These are phyloP conservation scores for Heliocybe sulcata DNA, from an alignment of 1,284 basidiomycete species.

Conservation along the genomic window DNA sequence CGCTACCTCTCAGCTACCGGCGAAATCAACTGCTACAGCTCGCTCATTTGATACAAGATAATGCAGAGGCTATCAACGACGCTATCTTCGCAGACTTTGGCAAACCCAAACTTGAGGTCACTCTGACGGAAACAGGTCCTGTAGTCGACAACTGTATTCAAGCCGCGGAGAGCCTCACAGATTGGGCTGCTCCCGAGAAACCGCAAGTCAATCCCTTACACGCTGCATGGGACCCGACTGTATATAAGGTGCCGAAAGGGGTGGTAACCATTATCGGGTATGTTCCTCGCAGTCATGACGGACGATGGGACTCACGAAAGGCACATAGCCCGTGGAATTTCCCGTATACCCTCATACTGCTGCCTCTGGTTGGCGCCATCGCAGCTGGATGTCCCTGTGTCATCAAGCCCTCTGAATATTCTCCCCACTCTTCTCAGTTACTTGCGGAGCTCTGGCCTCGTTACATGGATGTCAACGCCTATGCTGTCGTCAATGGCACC, in stretches of 20 bases:
- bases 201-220: not conserved
- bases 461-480: slow-evolving; percentile 35
- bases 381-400: slow-evolving; percentile 37
- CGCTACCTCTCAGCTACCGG: slow-evolving; percentile 5
- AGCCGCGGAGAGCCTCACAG: slow-evolving; percentile 3
- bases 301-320: not conserved
- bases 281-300: not conserved
- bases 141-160: not conserved
- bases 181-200: slow-evolving; percentile 8
- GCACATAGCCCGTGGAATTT: not conserved
- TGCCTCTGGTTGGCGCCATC: slow-evolving; percentile 33
- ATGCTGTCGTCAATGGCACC: slow-evolving; percentile 35
- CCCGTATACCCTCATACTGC: not conserved
- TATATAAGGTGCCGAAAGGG: slow-evolving; percentile 30
- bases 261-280: slow-evolving; percentile 25
- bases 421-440: slow-evolving; percentile 33
- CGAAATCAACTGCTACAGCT: slow-evolving; percentile 9
- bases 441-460: slow-evolving; percentile 37
- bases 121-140: slow-evolving; percentile 2
- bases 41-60: slow-evolving; percentile 9
- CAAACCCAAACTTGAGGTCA: slow-evolving; percentile 8
- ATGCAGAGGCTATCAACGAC: slow-evolving; percentile 4
- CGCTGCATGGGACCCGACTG: slow-evolving; percentile 20
- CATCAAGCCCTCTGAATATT: slow-evolving; percentile 42
- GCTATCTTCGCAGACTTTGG: slow-evolving; percentile 8